Evolutionary conservation across 768 basidiomycete genomes (phyloP), one percentile per base, ranked within the genome.

Genomic region (Trametes villosa): DNA sequence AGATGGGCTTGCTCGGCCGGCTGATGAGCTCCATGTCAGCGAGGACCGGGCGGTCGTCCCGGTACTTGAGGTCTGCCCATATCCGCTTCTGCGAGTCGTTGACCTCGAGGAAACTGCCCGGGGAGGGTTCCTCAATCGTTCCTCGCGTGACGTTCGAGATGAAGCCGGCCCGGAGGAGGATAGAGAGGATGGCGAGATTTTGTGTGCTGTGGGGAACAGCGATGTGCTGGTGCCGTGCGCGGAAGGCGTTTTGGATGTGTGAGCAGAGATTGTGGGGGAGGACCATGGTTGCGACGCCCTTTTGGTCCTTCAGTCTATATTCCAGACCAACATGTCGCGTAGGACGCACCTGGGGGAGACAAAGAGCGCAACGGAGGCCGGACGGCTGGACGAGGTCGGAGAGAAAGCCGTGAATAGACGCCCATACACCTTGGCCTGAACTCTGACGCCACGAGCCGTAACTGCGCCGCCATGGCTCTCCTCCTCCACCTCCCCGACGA

Each of bases 61-160:
- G 85, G 77, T 96, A 96, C 77, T 99, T 99, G 65, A 98, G 86
- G 51, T 88, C 86, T 2, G 92, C 92, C 94, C 96, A 97, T 75
- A 98, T 91, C 36, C 94, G 86, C 31, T 83, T 82, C 57, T 94
- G 82, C 1, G 86, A 81, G 30, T 88, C 85, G 62, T 80, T 77
- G 12, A 81, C 87, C 2, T 69, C 63, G 57, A 78, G 68, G 72
- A 95, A 98, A 13, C 78, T 79, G 4, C 69, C 63, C 0, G 95
- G 94, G 18, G 83, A 83, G 2, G 94, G 86, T 0, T 78, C 76
- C 8, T 79, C 75, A 59, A 84, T 74, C 31, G 91, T 91, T 3
- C 94, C 94, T 29, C 93, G 87, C 2, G 92, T 90, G 60, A 98
- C 67, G 70, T 81, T 88, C 53, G 88, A 86, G 72, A 99, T 75